Evolutionary conservation across 345 rosid genomes (phyloP).

Genomic region (Linum tenue): DNA sequence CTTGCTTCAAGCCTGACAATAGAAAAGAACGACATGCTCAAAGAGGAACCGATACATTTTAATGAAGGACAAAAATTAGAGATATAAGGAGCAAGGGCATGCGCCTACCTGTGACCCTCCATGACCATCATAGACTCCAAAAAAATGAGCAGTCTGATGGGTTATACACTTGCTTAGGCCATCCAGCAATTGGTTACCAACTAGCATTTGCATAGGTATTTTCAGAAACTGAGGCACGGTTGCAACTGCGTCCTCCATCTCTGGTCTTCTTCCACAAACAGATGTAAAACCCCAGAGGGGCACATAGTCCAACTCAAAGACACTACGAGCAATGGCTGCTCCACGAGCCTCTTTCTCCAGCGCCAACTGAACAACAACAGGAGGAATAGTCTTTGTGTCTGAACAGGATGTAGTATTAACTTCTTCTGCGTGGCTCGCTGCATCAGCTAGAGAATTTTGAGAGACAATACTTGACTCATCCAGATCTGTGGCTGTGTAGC

Average conservation of each 20-base stretch:
- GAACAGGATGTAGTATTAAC: constrained; percentile 20
- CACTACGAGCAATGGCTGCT: constrained; percentile 43
- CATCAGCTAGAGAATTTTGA: constrained; percentile 24
- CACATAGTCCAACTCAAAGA: constrained; percentile 71
- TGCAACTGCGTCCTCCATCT: constrained; percentile 93
- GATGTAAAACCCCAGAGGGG: constrained; percentile 91
- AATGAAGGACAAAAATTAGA: neutral
- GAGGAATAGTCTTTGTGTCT: constrained; percentile 21
- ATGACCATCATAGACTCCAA: constrained; percentile 96
- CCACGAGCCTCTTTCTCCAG: constrained; percentile 35
- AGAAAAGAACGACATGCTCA: neutral
- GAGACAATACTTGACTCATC: constrained; percentile 26
- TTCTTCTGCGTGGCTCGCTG: constrained; percentile 35
- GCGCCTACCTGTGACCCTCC: constrained; percentile 77
- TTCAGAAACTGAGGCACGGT: constrained; percentile 51
- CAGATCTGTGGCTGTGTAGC: constrained; percentile 29
- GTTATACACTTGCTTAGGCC: constrained; percentile 41
- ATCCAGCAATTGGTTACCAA: constrained; percentile 46
- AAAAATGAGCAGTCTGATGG: constrained; percentile 71
- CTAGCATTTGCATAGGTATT: constrained; percentile 70
- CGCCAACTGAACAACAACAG: constrained; percentile 36
- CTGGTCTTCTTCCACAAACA: constrained; percentile 80
- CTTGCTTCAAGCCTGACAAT: neutral
- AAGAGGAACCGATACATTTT: neutral
- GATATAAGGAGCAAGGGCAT: neutral